Base-by-base conservation (phyloP, 768 basidiomycete species). In the Scleroderma bovista region DNA sequence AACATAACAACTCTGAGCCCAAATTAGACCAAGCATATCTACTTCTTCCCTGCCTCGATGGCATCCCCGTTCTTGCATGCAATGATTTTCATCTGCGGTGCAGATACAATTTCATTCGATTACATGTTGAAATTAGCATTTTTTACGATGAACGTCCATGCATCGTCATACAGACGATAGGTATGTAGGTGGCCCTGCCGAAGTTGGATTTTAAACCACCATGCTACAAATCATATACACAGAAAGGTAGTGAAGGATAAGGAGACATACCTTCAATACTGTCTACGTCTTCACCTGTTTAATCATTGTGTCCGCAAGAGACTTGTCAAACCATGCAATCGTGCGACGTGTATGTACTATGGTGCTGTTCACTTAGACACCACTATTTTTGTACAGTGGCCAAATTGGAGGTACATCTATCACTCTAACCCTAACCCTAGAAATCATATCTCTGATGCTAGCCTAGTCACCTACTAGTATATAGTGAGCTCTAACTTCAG, bases 101-200 rank as follows among this genome's bases (percentile, higher is more conserved):
- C 78, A 36, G 67, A 72, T 50, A 92, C 81, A 64, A 82, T 72
- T 61, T 90, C 85, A 65, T 87, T 88, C 56, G 83, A 80, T 68
- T 99, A 96, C 86, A 98, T 93, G 71, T 97, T 97, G 72, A 99
- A 95, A 15, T 73, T 72, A 9, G 94, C 86, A 58, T 94, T 84
- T 67, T 93, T 90, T 45, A 97, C 88, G 54, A 95, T 89, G 69
- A 98, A 99, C 47, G 95, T 98, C 96, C 96, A 98, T 43, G 97
- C 95, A 63, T 94, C 93, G 71, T 95, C 93, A 66, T 89, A 92
- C 3, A 92, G 76, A 8, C 91, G 83, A 68, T 96, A 99, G 2
- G 93, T 97, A 57, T 88, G 81, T 48, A 98, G 70, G 64, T 94
- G 88, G 16, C 93, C 95, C 91, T 90, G 55, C 12, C 44, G 48